phyloP scores from a whole-genome alignment of 768 basidiomycete species.

The Grammothele lineata region DNA sequence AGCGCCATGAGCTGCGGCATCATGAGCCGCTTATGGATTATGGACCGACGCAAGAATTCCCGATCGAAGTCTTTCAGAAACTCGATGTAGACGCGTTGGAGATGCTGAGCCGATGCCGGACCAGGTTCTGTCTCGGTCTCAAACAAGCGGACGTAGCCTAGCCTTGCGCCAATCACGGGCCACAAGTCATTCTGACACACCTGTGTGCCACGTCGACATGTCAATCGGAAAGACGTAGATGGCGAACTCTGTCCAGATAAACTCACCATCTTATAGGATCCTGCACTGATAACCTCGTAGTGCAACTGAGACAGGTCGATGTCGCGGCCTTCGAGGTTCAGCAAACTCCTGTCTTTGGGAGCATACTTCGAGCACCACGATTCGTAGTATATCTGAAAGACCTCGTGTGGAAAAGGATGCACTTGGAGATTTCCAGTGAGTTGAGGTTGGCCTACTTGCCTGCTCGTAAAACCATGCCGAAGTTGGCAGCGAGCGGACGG shows the following conservation, averaged over 20 bases:
- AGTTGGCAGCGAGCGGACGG: not conserved
- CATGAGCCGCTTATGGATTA: not conserved
- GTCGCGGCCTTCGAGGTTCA: constrained; percentile 46
- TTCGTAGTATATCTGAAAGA: constrained; percentile 50
- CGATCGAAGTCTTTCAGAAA: constrained; percentile 55
- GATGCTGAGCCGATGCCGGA: constrained; percentile 55
- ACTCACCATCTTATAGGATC: constrained; percentile 40
- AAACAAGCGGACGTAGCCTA: constrained; percentile 64
- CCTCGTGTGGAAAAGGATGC: constrained; percentile 13
- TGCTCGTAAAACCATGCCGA: not conserved
- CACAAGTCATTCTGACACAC: constrained; percentile 43
- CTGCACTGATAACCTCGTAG: constrained; percentile 52
- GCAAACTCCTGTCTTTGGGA: constrained; percentile 35
- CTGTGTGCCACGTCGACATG: not conserved
- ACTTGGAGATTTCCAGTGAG: no score
- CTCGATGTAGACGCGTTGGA: constrained; percentile 57
- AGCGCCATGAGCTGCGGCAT: not conserved
- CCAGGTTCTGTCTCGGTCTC: constrained; percentile 56
- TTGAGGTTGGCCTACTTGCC: constrained; percentile 10
- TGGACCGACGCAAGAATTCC: constrained; percentile 23
- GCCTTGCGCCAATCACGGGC: constrained; percentile 59
- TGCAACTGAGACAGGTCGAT: constrained; percentile 65
- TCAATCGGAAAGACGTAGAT: no score
- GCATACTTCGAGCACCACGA: constrained; percentile 42
- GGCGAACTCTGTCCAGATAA: no score